These are phyloP conservation scores for Elasticomyces elasticus DNA, from an alignment of 495 filamentous ascomycete genomes.

Conservation along the genomic window DNA sequence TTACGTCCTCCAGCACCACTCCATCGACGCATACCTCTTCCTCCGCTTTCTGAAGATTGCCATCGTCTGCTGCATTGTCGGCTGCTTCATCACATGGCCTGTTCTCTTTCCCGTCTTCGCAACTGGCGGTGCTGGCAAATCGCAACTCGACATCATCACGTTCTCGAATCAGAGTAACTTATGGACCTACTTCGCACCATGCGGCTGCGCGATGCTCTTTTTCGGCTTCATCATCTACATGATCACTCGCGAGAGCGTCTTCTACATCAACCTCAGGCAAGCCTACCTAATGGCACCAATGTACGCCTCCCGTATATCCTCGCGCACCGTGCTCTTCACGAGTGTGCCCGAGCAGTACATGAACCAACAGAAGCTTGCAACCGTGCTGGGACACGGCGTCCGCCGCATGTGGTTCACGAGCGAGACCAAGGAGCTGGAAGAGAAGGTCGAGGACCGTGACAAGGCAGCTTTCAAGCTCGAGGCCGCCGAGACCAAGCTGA, in stretches of 20 bases:
- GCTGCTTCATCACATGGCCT: constrained; percentile 36
- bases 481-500: constrained; percentile 77
- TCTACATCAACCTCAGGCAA: constrained; percentile 91
- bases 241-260: constrained; percentile 84
- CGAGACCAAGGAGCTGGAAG: constrained; percentile 69
- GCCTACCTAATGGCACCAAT: constrained; percentile 83
- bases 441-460: constrained; percentile 77
- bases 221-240: constrained; percentile 81
- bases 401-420: constrained; percentile 79
- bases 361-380: constrained; percentile 59
- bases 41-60: constrained; percentile 35
- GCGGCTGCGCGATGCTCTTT: constrained; percentile 63
- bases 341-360: constrained; percentile 71
- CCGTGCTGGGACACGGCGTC: constrained; percentile 70
- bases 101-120: constrained; percentile 38
- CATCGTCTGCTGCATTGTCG: constrained; percentile 33
- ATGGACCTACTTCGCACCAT: constrained; percentile 69
- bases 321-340: constrained; percentile 85
- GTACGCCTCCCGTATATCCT: constrained; percentile 82
- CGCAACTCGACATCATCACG: constrained; percentile 67
- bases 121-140: constrained; percentile 42
- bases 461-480: constrained; percentile 77
- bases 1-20: constrained; percentile 79
- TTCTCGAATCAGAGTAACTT: constrained; percentile 53
- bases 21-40: constrained; percentile 56